These are phyloP conservation scores for Aspergillus panamensis DNA, from an alignment of 495 filamentous ascomycete species.

Conservation along the genomic window DNA sequence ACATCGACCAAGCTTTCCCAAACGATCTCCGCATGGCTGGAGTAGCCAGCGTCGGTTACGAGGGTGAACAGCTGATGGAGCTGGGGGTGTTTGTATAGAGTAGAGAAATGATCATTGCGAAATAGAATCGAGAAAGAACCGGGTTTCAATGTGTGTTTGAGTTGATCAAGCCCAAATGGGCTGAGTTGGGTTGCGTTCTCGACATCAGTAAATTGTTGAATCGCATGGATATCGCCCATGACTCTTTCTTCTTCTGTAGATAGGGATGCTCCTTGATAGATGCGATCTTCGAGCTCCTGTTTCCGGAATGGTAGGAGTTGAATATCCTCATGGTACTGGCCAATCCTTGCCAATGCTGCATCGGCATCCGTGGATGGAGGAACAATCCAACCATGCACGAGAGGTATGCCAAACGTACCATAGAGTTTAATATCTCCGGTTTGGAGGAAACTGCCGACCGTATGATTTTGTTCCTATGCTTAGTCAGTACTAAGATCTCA, in stretches of 20 bases:
- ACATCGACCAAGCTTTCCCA: conserved; percentile 94
- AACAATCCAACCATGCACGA: conserved; percentile 94
- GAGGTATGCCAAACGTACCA: conserved; percentile 76
- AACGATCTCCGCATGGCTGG: conserved; percentile 83
- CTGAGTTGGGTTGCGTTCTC: conserved; percentile 85
- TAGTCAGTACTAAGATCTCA: conserved; percentile 10
- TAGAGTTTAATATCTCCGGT: conserved; percentile 85
- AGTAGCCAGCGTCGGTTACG: conserved; percentile 90
- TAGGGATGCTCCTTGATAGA: conserved; percentile 52
- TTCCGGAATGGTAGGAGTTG: conserved; percentile 84
- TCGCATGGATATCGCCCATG: conserved; percentile 74
- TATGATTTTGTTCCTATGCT: conserved; percentile 41
- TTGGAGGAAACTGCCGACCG: conserved; percentile 69
- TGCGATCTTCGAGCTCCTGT: conserved; percentile 80
- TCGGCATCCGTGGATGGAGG: conserved; percentile 58
- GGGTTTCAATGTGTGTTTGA: conserved; percentile 60
- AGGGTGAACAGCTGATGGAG: conserved; percentile 69
- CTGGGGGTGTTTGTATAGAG: conserved; percentile 76
- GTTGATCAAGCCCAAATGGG: conserved; percentile 67
- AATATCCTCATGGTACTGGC: conserved; percentile 82
- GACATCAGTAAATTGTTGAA: conserved; percentile 71
- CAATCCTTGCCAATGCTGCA: conserved; percentile 64
- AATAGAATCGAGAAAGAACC: conserved; percentile 86
- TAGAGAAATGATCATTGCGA: conserved; percentile 95
- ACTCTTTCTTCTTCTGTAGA: conserved; percentile 62